These are phyloP conservation scores for Pochonia chlamydosporia DNA, from an alignment of 2,329 filamentous ascomycete species.

Conservation along the genomic window DNA sequence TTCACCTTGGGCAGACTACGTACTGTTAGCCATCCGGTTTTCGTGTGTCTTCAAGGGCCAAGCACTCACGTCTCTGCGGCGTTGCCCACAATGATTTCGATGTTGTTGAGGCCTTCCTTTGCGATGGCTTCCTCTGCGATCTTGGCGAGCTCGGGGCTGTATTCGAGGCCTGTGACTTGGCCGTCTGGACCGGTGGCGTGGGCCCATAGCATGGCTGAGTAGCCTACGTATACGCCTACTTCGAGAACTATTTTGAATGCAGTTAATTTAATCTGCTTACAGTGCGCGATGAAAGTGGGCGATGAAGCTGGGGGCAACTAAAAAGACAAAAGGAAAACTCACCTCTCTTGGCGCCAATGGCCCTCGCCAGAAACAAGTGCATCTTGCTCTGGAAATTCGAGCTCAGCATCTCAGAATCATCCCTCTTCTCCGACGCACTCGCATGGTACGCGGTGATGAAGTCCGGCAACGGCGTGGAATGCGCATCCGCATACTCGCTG, in stretches of 20 bases:
- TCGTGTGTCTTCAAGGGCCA: too few relatives aligned
- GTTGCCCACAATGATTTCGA: conserved; percentile 41
- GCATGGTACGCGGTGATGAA: conserved; percentile 38
- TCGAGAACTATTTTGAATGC: conserved; percentile 36
- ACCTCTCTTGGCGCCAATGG: conserved; percentile 36
- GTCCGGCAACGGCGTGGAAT: conserved; percentile 36
- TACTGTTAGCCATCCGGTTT: conserved; percentile 9
- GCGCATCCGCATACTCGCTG: conserved; percentile 34
- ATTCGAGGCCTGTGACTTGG: conserved; percentile 40
- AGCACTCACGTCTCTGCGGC: conserved; percentile 37
- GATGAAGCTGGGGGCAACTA: too few relatives aligned
- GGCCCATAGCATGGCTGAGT: conserved; percentile 42
- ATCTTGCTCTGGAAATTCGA: conserved; percentile 36
- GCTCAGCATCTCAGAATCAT: conserved; percentile 31
- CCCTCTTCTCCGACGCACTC: conserved; percentile 15
- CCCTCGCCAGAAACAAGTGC: conserved; percentile 34
- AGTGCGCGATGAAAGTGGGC: too few relatives aligned
- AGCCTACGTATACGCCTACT: conserved; percentile 43
- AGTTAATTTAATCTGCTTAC: background rate
- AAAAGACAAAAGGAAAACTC: conserved; percentile 3
- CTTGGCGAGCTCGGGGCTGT: conserved; percentile 35
- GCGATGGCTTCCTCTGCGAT: conserved; percentile 32
- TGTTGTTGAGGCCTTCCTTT: conserved; percentile 35
- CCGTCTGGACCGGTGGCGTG: conserved; percentile 39
- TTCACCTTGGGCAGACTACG: conserved; percentile 25